Evolutionary conservation across 2,329 filamentous ascomycete genomes (phyloP), one percentile per base, ranked within the genome.

Genomic region (Balansia obtecta): DNA sequence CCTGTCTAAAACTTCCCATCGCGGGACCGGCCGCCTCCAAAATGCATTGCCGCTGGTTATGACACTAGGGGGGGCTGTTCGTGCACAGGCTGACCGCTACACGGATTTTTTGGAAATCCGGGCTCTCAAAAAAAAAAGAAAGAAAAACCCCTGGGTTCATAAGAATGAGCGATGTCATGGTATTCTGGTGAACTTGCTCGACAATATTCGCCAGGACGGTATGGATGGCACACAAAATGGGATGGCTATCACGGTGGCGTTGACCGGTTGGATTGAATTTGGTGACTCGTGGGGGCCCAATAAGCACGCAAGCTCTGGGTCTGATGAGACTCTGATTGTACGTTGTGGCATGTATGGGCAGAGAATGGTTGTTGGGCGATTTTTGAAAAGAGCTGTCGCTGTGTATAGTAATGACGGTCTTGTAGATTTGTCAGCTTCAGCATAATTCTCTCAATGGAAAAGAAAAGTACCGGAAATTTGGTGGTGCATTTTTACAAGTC

Each of bases 1-100:
- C 86, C 86, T 2, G 87, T 91, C 57, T 91, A 80, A 74, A 58
- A 20, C 27, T 37, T 9, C 40, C 7, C 37, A 20, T 13, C 9
- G 10, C 12, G 30, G 18, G n/a, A 30, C 32, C 13, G 20, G 16
- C 33, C 10, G 9, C 32, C 18, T 4, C 42, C 40, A 6, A 30
- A 30, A 18, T 16, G 5, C 22, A 18, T 16, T 18, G 41, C 18
- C 12, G 4, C 46, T 48, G 5, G 11, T 18, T 9, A 13, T 18
- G 27, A 43, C 11, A 20, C 34, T 42, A 15, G 4, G 4, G 27
- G 27, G 7, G 22, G 6, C 6, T 27, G 22, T 6, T 27, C 22
- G 22, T 27, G 22, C 22, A 27, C 22, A 27, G 22, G 22, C 22
- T 27, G 22, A 1, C 8, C 27, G 27, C 27, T 27, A 27, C 8